Evolutionary conservation across 2,329 filamentous ascomycete species (phyloP), one percentile per base, ranked within the genome.

Genomic region (Fonsecaea multimorphosa): DNA sequence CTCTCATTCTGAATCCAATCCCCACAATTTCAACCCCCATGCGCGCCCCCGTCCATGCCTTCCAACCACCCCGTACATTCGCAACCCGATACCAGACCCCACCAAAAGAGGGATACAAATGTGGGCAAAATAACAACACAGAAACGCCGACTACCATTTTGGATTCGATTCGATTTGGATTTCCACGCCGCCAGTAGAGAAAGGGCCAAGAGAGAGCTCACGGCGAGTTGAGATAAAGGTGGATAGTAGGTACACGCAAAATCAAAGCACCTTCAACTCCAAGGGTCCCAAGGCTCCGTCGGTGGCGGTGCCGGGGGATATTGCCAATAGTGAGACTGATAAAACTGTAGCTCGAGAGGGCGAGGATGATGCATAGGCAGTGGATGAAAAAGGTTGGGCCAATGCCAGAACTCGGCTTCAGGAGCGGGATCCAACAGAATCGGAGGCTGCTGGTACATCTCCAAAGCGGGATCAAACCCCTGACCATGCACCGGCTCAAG

Each of bases 241-340:
- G 44, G 44, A 49, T 22, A 49, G 19, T 24, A 49, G 44, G 22
- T 49, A 49, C 44, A 24, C 4, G 19, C 44, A 49, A n/a, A 24
- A 49, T 49, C 44, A 49, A 49, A 49, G 22, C 44, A 49, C 24
- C 44, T 49, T 49, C 44, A 49, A 49, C 44, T 49, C 44, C 44
- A 9, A 49, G 22, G 22, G 44, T 49, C 22, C 44, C 44, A 49
- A 49, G 44, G 19, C 44, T 49, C 44, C 19, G 22, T 19, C 38
- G 38, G 38, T 19, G 38, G 38, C 19, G 38, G 38, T 14, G 14
- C 34, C 6, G n/a, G n/a, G 8, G 19, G 44, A 22, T 49, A 24
- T 24, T 49, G 44, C 44, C 44, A 49, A 49, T 24, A 24, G 2
- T 24, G 19, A 27, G 44, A 24, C 44, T 49, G 19, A 49, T 49